Conservation (phyloP, 495 filamentous ascomycete species). For the Xylaria cubensis region DNA sequence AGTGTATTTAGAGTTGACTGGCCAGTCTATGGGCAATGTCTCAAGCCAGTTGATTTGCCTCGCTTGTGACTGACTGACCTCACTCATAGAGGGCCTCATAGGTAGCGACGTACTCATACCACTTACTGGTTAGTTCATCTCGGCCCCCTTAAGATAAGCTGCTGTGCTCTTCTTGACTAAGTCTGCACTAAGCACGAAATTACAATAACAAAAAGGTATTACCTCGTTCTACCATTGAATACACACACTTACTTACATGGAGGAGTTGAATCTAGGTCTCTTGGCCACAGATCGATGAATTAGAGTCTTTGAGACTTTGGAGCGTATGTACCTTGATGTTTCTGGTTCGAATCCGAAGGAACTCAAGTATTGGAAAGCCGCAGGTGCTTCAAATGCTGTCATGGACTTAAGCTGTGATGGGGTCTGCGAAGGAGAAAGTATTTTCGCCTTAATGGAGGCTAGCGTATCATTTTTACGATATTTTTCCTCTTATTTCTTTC, state of each 20-base stretch:
- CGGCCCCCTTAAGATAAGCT: not conserved
- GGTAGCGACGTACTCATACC: not conserved
- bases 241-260: not conserved
- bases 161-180: not conserved
- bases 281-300: not conserved
- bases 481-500: not conserved
- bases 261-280: not conserved
- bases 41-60: too few relatives aligned
- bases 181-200: not conserved
- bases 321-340: not conserved
- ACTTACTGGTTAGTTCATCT: not conserved
- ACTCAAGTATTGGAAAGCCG: not conserved
- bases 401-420: not conserved
- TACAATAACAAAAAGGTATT: not conserved
- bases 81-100: too few relatives aligned
- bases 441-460: not conserved
- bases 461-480: not conserved
- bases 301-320: not conserved
- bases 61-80: too few relatives aligned
- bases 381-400: not conserved
- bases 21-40: not conserved
- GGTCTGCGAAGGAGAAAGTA: not conserved
- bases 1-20: not conserved
- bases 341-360: not conserved
- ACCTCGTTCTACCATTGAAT: not conserved